Base-by-base conservation (phyloP, 208 protist species). In the Phytomonas sp. region DNA sequence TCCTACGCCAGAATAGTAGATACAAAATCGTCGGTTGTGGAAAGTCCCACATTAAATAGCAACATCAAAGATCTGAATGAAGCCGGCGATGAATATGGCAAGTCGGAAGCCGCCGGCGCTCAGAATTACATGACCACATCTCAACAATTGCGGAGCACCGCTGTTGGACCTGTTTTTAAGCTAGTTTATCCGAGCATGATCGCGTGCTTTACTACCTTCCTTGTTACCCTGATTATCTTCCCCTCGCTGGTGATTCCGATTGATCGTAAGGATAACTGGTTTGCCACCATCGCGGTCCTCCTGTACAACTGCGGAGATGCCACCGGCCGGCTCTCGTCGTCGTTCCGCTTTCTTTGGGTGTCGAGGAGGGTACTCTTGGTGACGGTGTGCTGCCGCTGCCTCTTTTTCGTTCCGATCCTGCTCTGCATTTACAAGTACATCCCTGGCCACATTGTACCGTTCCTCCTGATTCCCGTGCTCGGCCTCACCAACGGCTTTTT, bases 251-350 rank as follows among this genome's bases (percentile, higher is more conserved):
- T 87, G 26, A 81, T 91, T 29, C 79, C 81, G 29, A 85, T 95
- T 26, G 82, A 89, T 63, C 84, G 84, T 66, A 40, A 29, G 0
- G 67, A 80, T 72, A 79, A 82, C 34, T 96, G 90, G 90, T 96
- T 92, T 71, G 72, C 78, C 28, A 92, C 88, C 23, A 87, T 92
- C 37, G 81, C 87, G 4, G 87, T 94, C 77, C 77, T 94, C 17
- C 28, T 84, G 46, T 94, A 91, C 83, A 96, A 96, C 85, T 85
- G 73, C 68, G 82, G 83, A 67, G 87, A 95, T 61, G 86, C 81
- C 15, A 71, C 70, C 6, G 90, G 90, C n/a, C 83, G 87, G 26
- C 77, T 85, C 59, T 75, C 62, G 31, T 87, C 87, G 17, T 73
- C 66, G 9, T 72, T 93, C 61, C 66, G 77, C 59, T 68, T 74